A percentile compares a stretch with the other conserved stretches of the same genome.
phyloP scores from a whole-genome alignment of 23 red algal species.

The Gracilaria vermiculophylla region DNA sequence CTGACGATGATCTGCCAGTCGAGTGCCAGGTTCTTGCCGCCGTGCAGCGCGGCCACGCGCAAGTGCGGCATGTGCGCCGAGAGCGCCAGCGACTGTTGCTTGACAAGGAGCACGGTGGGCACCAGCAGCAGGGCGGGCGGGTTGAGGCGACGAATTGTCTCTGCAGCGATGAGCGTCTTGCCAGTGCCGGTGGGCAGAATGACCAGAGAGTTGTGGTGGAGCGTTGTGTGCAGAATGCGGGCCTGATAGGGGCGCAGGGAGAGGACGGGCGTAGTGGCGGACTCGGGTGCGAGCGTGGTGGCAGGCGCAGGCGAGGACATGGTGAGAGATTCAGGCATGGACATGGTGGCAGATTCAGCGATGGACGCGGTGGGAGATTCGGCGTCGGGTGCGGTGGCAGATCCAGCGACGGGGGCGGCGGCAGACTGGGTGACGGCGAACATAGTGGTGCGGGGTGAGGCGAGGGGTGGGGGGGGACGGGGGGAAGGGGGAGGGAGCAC shows the following conservation, averaged over 20 bases:
- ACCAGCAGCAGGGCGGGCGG: constrained; percentile 37
- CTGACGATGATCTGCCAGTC: constrained; percentile 5
- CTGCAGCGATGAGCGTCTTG: constrained; percentile 82
- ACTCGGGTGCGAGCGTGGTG: neutral
- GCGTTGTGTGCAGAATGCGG: constrained; percentile 46
- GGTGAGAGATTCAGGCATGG: neutral
- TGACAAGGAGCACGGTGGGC: constrained; percentile 38
- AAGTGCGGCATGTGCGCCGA: neutral
- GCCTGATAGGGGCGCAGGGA: constrained; percentile 61
- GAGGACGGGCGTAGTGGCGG: neutral
- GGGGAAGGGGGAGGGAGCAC: too few relatives aligned
- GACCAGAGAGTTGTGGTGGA: constrained; percentile 55
- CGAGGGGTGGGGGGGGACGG: too few relatives aligned
- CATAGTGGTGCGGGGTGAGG: neutral
- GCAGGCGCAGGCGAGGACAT: neutral
- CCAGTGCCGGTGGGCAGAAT: constrained; percentile 73
- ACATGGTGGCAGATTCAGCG: neutral
- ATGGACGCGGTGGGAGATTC: neutral
- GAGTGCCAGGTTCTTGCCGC: neutral
- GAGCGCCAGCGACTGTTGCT: constrained; percentile 5
- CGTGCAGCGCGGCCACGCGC: neutral
- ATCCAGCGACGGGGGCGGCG: too few relatives aligned
- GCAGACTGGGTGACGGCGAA: neutral
- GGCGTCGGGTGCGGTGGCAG: neutral
- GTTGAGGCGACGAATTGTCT: constrained; percentile 24